Base-by-base conservation (phyloP, 1,284 basidiomycete genomes). In the Hymenochaete sp. region DNA sequence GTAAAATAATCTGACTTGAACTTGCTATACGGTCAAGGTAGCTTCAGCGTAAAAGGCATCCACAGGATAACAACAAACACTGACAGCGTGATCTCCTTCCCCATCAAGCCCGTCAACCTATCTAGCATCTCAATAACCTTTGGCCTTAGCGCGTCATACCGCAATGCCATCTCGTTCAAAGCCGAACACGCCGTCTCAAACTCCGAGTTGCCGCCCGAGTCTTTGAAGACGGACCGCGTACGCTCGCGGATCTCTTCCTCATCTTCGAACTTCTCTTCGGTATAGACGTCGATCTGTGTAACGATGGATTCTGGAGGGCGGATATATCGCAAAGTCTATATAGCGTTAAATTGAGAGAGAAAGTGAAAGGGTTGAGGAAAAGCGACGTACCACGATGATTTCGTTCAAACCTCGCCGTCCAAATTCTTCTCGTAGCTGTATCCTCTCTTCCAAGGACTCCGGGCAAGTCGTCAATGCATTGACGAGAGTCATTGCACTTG, bases 261-360 rank as follows among this genome's bases (percentile, higher is more conserved):
- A 60, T 95, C 91, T 53, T 92, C 89, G 41, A 84, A 85, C 55
- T 89, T 87, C 60, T 93, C 90, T 53, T 95, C 89, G 0, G 76
- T 73, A 55, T 91, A 93, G 13, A 89, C 73, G 52, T 85, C 77
- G 4, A 93, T 66, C 56, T 93, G 90, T 0, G 73, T 82, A 13
- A 82, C 58, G 24, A 93, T 65, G 1, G 63, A 62, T 36, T 91
- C 87, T 9, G 89, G 85, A 1, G 88, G 85, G 54, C 77, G 75
- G 35, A 82, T 67, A 55, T 89, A 88, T 51, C 80, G 73, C 4
- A 93, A 64, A 2, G 77, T 73, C 85, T 91, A 52, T 37, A 38
- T 43, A 40, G 25, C 16, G 26, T 0, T 5, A 1, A 50, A 28
- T n/a, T n/a, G n/a, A n/a, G n/a, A n/a, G n/a, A n/a, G n/a, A n/a